phyloP scores from a whole-genome alignment of 2,329 filamentous ascomycete genomes.

The Arachnomyces sp. region DNA sequence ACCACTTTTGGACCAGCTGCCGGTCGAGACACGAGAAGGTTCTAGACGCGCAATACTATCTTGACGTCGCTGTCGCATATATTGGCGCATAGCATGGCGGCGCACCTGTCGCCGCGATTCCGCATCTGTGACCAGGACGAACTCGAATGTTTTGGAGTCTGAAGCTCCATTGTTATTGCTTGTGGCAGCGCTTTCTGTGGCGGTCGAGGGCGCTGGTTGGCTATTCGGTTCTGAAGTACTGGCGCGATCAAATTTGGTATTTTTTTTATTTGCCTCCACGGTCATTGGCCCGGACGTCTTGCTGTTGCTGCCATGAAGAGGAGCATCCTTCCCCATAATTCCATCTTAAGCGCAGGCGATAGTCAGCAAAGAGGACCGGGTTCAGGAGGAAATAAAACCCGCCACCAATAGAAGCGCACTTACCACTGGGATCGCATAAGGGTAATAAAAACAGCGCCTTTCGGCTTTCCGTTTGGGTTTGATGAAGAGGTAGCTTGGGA shows the following conservation, averaged over 20 bases:
- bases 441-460: too few relatives aligned
- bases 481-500: too few relatives aligned
- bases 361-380: constrained; percentile 4
- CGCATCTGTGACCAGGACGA: constrained; percentile 26
- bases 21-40: constrained; percentile 19
- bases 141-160: constrained; percentile 23
- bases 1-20: constrained; percentile 17
- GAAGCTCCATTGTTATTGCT: constrained; percentile 3
- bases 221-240: constrained; percentile 5
- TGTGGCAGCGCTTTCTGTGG: constrained; percentile 2
- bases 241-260: neutral
- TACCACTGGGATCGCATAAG: constrained; percentile 1
- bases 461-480: too few relatives aligned
- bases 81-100: constrained; percentile 30
- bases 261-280: neutral
- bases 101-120: constrained; percentile 27
- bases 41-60: constrained; percentile 26
- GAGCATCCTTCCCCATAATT: constrained; percentile 21
- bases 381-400: too few relatives aligned
- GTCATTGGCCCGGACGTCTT: neutral
- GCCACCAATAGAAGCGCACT: neutral
- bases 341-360: constrained; percentile 14
- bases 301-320: constrained; percentile 6
- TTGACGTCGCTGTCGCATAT: constrained; percentile 26
- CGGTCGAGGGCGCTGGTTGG: neutral